Evolutionary conservation across 306 rosid genomes (phyloP), one percentile per base, ranked within the genome.

Genomic region (Prunus kanzakura): DNA sequence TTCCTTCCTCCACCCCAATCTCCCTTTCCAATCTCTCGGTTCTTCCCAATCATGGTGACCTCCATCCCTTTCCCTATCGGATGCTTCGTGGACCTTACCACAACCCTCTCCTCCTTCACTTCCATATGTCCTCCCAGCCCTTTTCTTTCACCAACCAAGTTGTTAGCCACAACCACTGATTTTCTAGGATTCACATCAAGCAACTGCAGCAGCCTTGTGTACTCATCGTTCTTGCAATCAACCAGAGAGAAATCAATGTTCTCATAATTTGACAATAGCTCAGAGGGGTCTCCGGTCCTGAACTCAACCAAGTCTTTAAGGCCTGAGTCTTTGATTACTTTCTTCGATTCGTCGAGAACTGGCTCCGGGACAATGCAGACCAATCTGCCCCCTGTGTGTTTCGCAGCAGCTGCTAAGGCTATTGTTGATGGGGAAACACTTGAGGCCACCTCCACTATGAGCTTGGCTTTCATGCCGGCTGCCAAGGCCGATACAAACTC

Each of bases 401-500:
- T 55, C 0, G 91, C 93, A 0, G 93, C 93, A 0, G 85, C 88
- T 10, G 90, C 93, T 5, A 91, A 78, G 78, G 92, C 92, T 72
- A 87, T 80, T 25, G 93, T 91, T 25, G 88, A 89, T 35, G 87
- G 85, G 2, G 92, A 87, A 58, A 85, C 80, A 23, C 52, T 64
- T 6, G 89, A 80, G 43, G 93, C 54, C 49, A 91, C 94, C 74
- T 91, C 91, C 63, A 91, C 88, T 47, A 91, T 86, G 16, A 87
- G 90, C 67, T 91, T 86, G 49, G 92, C 92, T 79, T 73, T 86
- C 89, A 85, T 86, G 19, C 94, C 92, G 29, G 94, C 97, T 50
- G 97, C 94, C 72, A 89, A 68, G 58, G 90, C 97, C 15, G 92
- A 89, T 25, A 91, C 87, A 50, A 87, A 88, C 72, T 89, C 92